phyloP scores from a whole-genome alignment of 225 moss, liverwort and hornwort genomes.

The Marchantia paleacea region DNA sequence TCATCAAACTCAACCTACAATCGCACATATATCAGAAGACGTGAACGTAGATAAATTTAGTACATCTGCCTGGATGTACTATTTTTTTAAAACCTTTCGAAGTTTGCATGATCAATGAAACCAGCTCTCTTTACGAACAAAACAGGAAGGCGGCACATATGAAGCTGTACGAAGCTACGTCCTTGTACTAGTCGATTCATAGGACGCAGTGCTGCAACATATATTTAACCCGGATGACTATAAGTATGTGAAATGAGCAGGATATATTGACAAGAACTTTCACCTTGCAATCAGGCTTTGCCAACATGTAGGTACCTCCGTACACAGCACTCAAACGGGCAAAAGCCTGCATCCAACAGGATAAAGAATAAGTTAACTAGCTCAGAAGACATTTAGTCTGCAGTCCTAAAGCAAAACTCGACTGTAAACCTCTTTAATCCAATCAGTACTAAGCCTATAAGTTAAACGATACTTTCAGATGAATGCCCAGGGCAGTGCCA shows the following conservation, averaged over 20 bases:
- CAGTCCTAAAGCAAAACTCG: neutral
- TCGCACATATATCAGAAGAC: too few species aligned
- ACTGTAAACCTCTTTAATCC: neutral
- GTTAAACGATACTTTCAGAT: neutral
- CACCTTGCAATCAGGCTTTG: conserved; percentile 98
- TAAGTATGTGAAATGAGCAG: neutral
- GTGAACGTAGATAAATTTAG: neutral
- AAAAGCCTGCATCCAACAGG: conserved; percentile 57
- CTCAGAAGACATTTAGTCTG: neutral
- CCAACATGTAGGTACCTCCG: conserved; percentile 97
- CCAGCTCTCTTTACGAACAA: too few species aligned
- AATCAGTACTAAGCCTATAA: neutral
- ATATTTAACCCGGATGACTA: too few species aligned
- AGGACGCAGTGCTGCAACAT: too few species aligned
- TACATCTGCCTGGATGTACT: too few species aligned
- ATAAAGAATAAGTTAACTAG: neutral
- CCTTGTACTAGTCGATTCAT: too few species aligned
- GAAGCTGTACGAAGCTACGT: too few species aligned
- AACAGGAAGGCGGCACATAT: too few species aligned
- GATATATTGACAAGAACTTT: neutral
- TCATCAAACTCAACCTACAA: conserved; percentile 89
- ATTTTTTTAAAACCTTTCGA: too few species aligned
- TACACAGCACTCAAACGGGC: conserved; percentile 98
- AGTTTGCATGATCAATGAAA: too few species aligned
- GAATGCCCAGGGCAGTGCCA: neutral